Base-by-base conservation (phyloP, 1,139 yeast genomes). In the Sugiyamaella xylanicola region DNA sequence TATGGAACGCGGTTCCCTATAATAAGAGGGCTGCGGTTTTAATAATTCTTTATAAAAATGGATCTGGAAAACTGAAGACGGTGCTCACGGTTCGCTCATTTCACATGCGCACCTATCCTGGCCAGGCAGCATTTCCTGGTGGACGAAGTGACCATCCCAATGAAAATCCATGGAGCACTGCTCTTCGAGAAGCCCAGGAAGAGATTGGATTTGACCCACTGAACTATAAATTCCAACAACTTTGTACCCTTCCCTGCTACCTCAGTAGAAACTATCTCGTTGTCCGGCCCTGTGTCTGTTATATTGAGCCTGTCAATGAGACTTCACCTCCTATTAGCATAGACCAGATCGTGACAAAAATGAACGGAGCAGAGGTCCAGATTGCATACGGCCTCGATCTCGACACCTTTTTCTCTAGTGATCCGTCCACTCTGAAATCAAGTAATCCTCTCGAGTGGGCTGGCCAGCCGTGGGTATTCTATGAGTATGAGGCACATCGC, bases 101-200 rank as follows among this genome's bases (percentile, higher is more conserved):
- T 49, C 77, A 78, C 51, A 75, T 90, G 59, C 76, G 84, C 54
- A 80, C 79, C 55, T 90, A 88, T 69, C 88, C 93, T 0, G 96
- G 96, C 1, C 95, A 90, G 67, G 84, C 88, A 4, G 87, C 95
- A 2, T 74, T 90, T n/a, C 97, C 97, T 3, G 97, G 97, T 2
- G 97, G 97, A 2, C 85, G 84, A 66, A 87, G 93, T 4, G 96
- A 90, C 68, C 37, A 29, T 22, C 82, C 78, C 0, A 65, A 74
- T 3, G 96, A 89, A 68, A 70, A 80, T 15, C 89, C 86, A 61
- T 86, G 89, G 83, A 79, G 79, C 51, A 85, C 87, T 39, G 84
- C 95, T 0, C 73, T 93, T 61, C 75, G 97, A 47, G 97, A 90
- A 72, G 84, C 88, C 66, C 80, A 78, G 55, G 97, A 90, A 69